Evolutionary conservation across 352 stramenopile genomes (phyloP), one percentile per base, ranked within the genome.

Genomic region (Thraustochytrium sp.): DNA sequence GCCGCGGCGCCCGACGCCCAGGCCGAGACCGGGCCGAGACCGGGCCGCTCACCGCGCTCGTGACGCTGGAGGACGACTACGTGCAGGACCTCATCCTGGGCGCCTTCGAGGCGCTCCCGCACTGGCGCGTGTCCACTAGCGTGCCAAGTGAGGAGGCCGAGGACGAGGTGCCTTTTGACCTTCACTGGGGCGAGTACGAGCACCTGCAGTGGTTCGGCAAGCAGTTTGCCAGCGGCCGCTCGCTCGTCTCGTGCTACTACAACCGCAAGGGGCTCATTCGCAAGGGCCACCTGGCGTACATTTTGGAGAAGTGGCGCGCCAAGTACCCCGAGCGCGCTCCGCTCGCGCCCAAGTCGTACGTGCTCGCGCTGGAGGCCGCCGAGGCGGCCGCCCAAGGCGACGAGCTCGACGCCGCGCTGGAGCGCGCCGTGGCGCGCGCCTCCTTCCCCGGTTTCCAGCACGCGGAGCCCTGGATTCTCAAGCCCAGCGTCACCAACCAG

Each of bases 401-500:
- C 31, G 8, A 21, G 26, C 26, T 72, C 11, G 26, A 55, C 11
- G 11, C 9, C 34, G 42, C 29, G 13, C 13, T 65, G 21, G 37
- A 77, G 11, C 29, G 29, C 37, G 51, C 51, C 34, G 36, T 72
- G 26, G 59, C 42, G 59, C 3, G 36, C 9, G 42, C 59, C 21
- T 21, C 26, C 0, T 72, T 84, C 72, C 75, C 44, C 13, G 40
- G 75, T 16, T 56, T 84, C 65, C 9, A 21, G 2, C 21, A 29
- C 8, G 34, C 40, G 23, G 9, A 80, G 49, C 21, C 68, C 26
- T 85, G 72, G 61, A 85, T 85, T 46, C 34, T 84, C 26, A 85
- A 85, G 49, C 77, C 77, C 13, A 84, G 62, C 53, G 48, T 85
- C 8, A 85, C 77, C 29, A 85, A 85, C 48, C 77, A 85, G 38